Base-by-base conservation (phyloP, 345 rosid genomes). In the Crucihimalaya himalaica region DNA sequence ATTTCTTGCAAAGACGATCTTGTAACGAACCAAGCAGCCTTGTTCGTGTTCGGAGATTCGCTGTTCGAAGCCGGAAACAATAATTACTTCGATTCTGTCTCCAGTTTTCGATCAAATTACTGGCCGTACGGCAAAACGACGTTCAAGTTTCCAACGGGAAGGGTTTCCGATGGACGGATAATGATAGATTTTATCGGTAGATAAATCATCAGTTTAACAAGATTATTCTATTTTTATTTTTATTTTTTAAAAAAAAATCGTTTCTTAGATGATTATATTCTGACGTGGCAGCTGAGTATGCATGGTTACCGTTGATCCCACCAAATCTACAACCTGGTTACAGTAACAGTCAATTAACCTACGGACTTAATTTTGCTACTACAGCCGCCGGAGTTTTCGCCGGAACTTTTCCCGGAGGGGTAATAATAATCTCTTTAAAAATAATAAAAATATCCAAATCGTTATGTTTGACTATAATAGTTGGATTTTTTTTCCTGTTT, bases 31-130 rank as follows among this genome's bases (percentile, higher is more conserved):
- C 75, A 76, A 77, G 62, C 76, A 6, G 67, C 80, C 6, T 77
- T 88, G 64, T 93, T 87, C 73, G 59, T 74, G 32, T 90, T 93
- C 15, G 97, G 98, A 12, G 98, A 93, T 79, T 90, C 94, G 6
- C 54, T 69, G 73, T 61, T 89, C 6, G 92, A 91, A 54, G 86
- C 80, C 1, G 98, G 97, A 56, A 93, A 93, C 89, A 89, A 88
- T 81, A 89, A 86, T 62, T 88, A 83, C 74, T 70, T 93, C 66
- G 85, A 85, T 73, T 81, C 91, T 64, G 48, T 88, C 3, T 68
- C 87, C 8, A 82, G 83, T 50, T 88, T 85, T 83, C 83, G 77
- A 64, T 89, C 96, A 3, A 84, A 90, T 63, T 84, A 66, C 82
- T 84, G 86, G 92, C 96, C 96, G 9, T 85, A 93, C 9, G 98